A percentile compares a stretch with the other conserved stretches of the same genome.
phyloP scores from a whole-genome alignment of 208 protist species.

The Novymonas esmeraldas region DNA sequence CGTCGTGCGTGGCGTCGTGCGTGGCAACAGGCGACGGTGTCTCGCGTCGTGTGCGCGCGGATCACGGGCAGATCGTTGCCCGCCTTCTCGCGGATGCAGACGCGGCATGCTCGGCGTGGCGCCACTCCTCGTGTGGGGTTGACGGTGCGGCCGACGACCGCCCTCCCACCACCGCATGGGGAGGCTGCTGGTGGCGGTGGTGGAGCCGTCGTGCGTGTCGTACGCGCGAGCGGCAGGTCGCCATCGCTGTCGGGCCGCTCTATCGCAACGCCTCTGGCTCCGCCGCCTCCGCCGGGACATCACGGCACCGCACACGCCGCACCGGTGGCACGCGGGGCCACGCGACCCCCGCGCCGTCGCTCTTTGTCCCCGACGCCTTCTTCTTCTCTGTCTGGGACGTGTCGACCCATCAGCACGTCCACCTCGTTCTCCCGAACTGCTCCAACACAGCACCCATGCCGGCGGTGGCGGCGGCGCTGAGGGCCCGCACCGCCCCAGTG shows the following conservation, averaged over 20 bases:
- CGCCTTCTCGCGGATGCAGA: not conserved
- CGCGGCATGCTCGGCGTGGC: not conserved
- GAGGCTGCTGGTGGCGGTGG: not conserved
- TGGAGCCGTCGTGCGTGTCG: not conserved
- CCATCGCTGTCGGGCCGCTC: constrained; percentile 26
- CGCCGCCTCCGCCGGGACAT: not conserved
- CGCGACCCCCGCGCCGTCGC: not conserved
- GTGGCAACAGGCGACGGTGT: too few species aligned
- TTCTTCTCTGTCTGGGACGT: constrained; percentile 59
- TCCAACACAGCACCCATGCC: constrained; percentile 8
- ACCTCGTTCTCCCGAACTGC: constrained; percentile 59
- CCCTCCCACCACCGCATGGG: too few species aligned
- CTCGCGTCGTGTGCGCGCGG: too few species aligned
- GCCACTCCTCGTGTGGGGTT: too few species aligned
- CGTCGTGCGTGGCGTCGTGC: too few species aligned
- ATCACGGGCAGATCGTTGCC: not conserved
- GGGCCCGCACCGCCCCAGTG: not conserved
- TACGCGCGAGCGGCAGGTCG: constrained; percentile 1
- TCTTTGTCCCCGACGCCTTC: constrained; percentile 48
- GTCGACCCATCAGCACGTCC: constrained; percentile 43
- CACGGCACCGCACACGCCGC: not conserved
- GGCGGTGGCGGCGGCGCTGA: constrained; percentile 4
- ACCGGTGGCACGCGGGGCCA: not conserved
- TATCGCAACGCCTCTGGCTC: constrained; percentile 19
- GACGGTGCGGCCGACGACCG: too few species aligned